phyloP scores from a whole-genome alignment of 148 eudicot species.

The Pharnaceum exiguum region DNA sequence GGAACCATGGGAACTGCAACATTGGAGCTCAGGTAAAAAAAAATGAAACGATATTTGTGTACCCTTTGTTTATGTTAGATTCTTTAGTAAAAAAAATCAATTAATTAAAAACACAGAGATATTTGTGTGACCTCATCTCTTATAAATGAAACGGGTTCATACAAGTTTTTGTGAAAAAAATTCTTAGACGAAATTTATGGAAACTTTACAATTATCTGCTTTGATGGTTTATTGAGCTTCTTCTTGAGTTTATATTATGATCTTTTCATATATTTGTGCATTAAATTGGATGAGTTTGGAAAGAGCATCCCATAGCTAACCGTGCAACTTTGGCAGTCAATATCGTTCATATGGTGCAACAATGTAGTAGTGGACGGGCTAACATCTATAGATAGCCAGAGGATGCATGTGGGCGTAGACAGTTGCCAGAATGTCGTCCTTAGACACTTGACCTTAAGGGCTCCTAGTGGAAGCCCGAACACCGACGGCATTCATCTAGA shows the following conservation, averaged over 20 bases:
- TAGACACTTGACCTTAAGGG: slow-evolving; percentile 25
- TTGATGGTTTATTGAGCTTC: no score
- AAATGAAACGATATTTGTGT: not conserved
- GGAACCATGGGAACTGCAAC: slow-evolving; percentile 12
- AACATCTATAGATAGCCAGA: slow-evolving; percentile 43
- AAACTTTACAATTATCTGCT: no score
- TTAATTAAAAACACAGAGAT: no score
- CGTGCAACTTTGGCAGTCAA: slow-evolving; percentile 29
- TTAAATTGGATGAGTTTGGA: not conserved
- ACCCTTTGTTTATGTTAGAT: not conserved
- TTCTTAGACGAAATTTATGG: no score
- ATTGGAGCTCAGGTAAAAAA: slow-evolving; percentile 23
- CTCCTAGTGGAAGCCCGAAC: slow-evolving; percentile 61
- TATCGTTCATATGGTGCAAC: slow-evolving; percentile 38
- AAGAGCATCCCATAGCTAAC: not conserved
- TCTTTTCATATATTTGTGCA: not conserved
- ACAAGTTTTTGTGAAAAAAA: no score
- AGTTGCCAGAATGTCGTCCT: slow-evolving; percentile 32
- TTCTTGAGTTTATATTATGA: not conserved
- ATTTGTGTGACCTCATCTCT: no score
- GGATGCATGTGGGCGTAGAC: slow-evolving; percentile 33
- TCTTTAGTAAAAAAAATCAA: no score
- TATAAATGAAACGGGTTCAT: no score
- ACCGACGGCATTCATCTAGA: slow-evolving; percentile 60
- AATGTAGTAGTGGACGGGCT: slow-evolving; percentile 34